Evolutionary conservation across 306 rosid species (phyloP), one percentile per base, ranked within the genome.

Genomic region (Medicago truncatula): DNA sequence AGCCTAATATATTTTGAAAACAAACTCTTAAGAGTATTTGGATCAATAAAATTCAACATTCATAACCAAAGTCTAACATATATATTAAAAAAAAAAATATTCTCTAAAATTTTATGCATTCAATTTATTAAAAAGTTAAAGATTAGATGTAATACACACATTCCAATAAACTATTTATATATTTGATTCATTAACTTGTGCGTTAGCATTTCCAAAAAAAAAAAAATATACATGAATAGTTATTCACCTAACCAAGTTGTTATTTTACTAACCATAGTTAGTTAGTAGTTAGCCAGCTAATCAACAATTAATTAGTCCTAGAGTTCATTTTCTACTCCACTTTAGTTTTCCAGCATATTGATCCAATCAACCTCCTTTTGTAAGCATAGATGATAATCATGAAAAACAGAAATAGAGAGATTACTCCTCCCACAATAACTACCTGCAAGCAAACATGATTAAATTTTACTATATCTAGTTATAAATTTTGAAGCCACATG

Each of bases 351-450:
- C 12, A 52, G 38, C 38, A 34, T 34, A 34, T 34, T 44, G 52
- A 87, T 59, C 96, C 91, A 50, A 93, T 82, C 85, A 93, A 78
- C 23, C 93, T 95, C 80, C 89, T 93, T 78, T 54, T 21, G 78
- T 88, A 93, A 69, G 96, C 93, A 44, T 86, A 93, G 4, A 74
- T 17, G 2, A 74, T 58, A 18, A 89, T 83, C 39, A 83, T 1
- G 20, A 85, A 1, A 50, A 93, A 90, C 40, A 82, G 6, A 40
- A 73, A 0, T 8, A 85, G 74, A 65, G 84, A 89, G 54, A 63
- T 6, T 25, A 10, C 12, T 67, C 95, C 95, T 0, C 88, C 11
- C 28, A 71, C 9, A 16, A 80, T 72, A 80, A 86, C 83, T 13
- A 93, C 96, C 96, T 90, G 92, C 80, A 50, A 66, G 57, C 61